Evolutionary conservation across 805 yeast species (phyloP), one percentile per base, ranked within the genome.

Genomic region (Yamadazyma laniorum): DNA sequence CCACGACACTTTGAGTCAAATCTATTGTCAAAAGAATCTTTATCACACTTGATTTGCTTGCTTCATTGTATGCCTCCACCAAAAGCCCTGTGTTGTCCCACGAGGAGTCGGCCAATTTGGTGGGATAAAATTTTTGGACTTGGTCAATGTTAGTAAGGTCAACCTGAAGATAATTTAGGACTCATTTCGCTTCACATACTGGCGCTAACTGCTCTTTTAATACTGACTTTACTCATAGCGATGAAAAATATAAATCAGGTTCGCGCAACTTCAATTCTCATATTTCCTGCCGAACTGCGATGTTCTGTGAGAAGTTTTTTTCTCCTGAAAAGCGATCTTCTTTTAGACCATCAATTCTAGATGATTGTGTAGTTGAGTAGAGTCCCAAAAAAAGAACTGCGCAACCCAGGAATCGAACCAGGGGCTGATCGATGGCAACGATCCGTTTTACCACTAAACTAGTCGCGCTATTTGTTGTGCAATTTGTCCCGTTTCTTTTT

Each of bases 71-170:
- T 25, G 91, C 64, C 53, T 90, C 96, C 7, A 93, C 82, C 31
- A 93, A 61, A 23, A 93, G 68, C 1, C 99, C 99, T 0, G 96
- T 90, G 59, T 93, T 93, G 55, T 93, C 99, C 99, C 99, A 93
- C 3, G 89, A 60, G 15, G 72, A 69, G 52, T 91, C 98, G 0
- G 98, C 97, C 43, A 85, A 74, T 31, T 75, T 75, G 12, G 75
- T 58, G 2, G 99, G 99, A 54, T 85, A 93, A n/a, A 80, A 65
- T 47, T 75, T 79, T 55, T 88, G 86, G 42, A 91, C 80, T 67
- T 18, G 23, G 17, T 12, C 5, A 11, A 14, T 29, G 52, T 52
- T 52, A 53, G 57, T 38, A 18, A 8, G 7, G 6, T 5, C 25
- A 15, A 14, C 18, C n/a, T 28, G 6, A 14, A 13, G 9, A 15